Base-by-base conservation (phyloP, 1,139 yeast species). In the Kurtzmaniella natalensis region DNA sequence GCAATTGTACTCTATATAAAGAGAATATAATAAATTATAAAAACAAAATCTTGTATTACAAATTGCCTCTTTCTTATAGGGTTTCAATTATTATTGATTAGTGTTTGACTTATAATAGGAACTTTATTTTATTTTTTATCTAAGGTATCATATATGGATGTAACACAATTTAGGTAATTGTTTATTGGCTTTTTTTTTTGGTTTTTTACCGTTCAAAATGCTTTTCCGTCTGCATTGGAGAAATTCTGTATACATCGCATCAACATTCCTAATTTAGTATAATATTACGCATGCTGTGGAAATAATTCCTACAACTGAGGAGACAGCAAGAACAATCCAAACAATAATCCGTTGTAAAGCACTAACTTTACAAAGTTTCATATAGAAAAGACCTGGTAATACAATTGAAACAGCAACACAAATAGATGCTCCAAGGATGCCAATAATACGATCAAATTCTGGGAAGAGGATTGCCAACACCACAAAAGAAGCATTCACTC, bases 321-420 rank as follows among this genome's bases (percentile, higher is more conserved):
- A 45, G 1, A 57, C 42, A 0, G 43, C 2, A 4, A 65, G 43
- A 3, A 58, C 61, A 2, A 48, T 7, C 18, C 36, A 22, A 11
- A 65, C 51, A 3, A 50, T 16, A 1, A 50, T 9, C 27, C 40
- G 50, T 38, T 67, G 72, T 8, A 46, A 32, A 1, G 45, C 38
- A 0, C 44, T 32, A 10, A 59, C 36, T 7, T 51, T 50, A 47
- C 72, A 64, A 31, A 70, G 58, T 41, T 55, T 60, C 43, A 74
- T 51, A 48, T 75, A 76, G 47, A 76, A 76, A 19, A 65, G 59
- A 42, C 80, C 69, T 5, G 82, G 82, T 38, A 76, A 60, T 19
- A 75, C 72, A 31, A 76, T 60, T 50, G 81, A 76, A 25, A 76
- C 70, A 32, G 75, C 53, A 43, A 76, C 72, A 44, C 81, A 75